phyloP scores from a whole-genome alignment of 148 eudicot species.

The Vaccinium macrocarpon region DNA sequence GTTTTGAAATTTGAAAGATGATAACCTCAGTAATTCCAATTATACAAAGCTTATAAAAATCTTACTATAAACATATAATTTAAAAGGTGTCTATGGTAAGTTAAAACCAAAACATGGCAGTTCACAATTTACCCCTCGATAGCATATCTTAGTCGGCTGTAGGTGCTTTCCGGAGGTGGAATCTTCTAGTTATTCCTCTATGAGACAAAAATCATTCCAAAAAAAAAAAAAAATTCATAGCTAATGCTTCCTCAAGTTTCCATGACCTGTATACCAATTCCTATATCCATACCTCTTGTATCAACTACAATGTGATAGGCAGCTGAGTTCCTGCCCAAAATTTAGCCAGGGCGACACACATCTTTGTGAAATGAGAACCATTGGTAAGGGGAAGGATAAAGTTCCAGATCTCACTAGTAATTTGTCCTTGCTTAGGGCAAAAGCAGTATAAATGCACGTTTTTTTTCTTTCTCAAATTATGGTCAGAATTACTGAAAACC shows the following conservation, averaged over 20 bases:
- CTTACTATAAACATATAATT: neutral
- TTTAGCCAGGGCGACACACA: neutral
- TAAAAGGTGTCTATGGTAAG: conserved; percentile 3
- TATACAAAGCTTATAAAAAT: neutral
- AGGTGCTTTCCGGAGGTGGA: neutral
- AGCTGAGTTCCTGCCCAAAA: neutral
- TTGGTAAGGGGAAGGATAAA: neutral
- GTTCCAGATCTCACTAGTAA: neutral
- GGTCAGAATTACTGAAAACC: neutral
- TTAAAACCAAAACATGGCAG: neutral
- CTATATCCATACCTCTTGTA: neutral
- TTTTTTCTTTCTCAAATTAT: neutral
- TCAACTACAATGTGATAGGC: neutral
- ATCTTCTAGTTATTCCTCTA: neutral
- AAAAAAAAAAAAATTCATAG: neutral
- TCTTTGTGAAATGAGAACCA: neutral
- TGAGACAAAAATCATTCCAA: neutral
- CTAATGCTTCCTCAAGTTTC: neutral
- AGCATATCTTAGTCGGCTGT: neutral
- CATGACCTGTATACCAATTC: neutral
- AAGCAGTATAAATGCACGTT: neutral
- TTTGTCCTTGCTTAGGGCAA: neutral
- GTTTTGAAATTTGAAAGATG: neutral
- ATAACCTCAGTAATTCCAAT: neutral
- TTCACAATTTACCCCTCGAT: neutral